Evolutionary conservation across 129 eudicot genomes (phyloP).

Genomic region (Rutidosis leptorrhynchoides): DNA sequence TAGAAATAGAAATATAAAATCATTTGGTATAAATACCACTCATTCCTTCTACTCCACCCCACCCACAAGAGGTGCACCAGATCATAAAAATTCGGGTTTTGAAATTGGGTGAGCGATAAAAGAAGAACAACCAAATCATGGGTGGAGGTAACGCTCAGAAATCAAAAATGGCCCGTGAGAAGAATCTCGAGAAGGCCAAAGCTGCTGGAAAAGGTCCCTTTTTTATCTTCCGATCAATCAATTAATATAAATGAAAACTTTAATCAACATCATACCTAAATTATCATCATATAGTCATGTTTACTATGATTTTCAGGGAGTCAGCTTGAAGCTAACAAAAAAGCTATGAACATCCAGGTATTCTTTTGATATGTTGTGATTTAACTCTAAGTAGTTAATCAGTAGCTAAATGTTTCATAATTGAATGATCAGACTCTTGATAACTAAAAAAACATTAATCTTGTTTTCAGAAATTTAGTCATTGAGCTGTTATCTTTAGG

Average conservation of each 20-base stretch:
- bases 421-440: slow-evolving; percentile 3
- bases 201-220: slow-evolving; percentile 46
- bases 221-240: background rate
- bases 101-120: slow-evolving; percentile 10
- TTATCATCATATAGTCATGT: background rate
- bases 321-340: slow-evolving; percentile 76
- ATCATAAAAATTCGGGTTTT: slow-evolving; percentile 33
- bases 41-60: background rate
- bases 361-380: slow-evolving; percentile 11
- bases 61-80: slow-evolving; percentile 2
- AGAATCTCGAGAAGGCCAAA: slow-evolving; percentile 71
- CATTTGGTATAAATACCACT: slow-evolving; percentile 20
- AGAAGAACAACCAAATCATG: slow-evolving; percentile 34
- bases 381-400: background rate
- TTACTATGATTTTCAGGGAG: slow-evolving; percentile 48
- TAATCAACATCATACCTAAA: background rate
- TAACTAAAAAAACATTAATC: background rate
- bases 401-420: background rate
- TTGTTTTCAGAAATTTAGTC: background rate
- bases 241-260: background rate
- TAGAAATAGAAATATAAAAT: slow-evolving; percentile 6
- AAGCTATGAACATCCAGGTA: slow-evolving; percentile 82
- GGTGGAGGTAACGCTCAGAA: slow-evolving; percentile 98
- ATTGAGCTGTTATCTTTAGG: background rate
- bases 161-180: slow-evolving; percentile 95